Evolutionary conservation across 352 stramenopile genomes (phyloP), one percentile per base, ranked within the genome.

Genomic region (Ophiocytium majus): DNA sequence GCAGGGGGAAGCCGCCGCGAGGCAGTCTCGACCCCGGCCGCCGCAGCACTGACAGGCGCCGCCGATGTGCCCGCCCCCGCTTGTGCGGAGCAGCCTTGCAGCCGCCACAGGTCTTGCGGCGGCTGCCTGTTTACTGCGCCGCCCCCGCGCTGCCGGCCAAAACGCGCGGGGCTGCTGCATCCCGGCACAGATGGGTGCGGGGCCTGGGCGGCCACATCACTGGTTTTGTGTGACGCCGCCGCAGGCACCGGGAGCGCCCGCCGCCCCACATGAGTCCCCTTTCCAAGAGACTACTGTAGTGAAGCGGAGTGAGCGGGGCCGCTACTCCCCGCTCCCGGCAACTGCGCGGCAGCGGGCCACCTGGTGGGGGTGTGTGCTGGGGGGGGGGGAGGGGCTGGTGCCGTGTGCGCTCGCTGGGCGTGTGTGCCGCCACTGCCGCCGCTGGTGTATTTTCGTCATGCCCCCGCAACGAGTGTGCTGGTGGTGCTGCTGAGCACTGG

Each of bases 81-180:
- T 10, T 78, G 66, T 78, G 66, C 32, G 35, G 35, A 5, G 14
- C 66, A 78, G 66, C 32, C 35, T 78, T 78, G 35, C 66, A 78
- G 66, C 35, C 32, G 5, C 14, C 5, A 5, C 32, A 78, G 5
- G 32, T 14, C 66, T 78, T 17, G 14, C 5, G 35, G 14, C 5
- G 35, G 35, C 66, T 78, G 66, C 14, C 66, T 78, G 66, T 78
- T 78, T 43, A n/a, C 66, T 78, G 66, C 66, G 35, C 66, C 66
- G 66, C 35, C 35, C 32, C 5, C 66, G 66, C 66, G 35, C 57
- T 23, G 28, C n/a, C n/a, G n/a, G n/a, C n/a, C n/a, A n/a, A n/a
- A n/a, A n/a, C n/a, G n/a, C n/a, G n/a, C n/a, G n/a, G n/a, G n/a
- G n/a, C n/a, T n/a, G n/a, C n/a, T n/a, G n/a, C n/a, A n/a, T n/a